phyloP scores from a whole-genome alignment of 2,329 filamentous ascomycete genomes.

The Diaporthe citri region DNA sequence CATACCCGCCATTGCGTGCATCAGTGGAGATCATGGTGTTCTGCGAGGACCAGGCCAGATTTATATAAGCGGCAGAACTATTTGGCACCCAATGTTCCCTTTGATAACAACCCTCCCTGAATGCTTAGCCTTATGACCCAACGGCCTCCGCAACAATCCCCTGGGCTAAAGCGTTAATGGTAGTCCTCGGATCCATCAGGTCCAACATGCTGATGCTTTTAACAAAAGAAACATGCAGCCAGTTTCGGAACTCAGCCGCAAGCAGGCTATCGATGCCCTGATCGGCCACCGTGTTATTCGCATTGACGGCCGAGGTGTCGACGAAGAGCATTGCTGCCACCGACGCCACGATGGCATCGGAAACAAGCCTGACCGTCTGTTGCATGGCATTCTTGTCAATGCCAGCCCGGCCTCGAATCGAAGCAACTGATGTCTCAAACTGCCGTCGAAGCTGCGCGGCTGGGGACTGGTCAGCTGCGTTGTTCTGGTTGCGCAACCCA shows the following conservation, averaged over 20 bases:
- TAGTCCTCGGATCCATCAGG: not conserved
- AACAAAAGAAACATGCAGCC: not conserved
- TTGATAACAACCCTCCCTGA: too few species aligned
- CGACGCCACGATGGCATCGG: not conserved
- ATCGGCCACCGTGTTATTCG: not conserved
- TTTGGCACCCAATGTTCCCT: too few species aligned
- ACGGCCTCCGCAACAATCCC: not conserved
- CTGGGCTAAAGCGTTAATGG: not conserved
- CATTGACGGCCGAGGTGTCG: not conserved
- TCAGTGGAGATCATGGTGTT: too few species aligned
- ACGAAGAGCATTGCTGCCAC: constrained; percentile 7
- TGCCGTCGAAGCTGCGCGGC: not conserved
- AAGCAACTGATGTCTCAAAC: not conserved
- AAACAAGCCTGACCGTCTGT: not conserved
- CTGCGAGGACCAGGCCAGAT: too few species aligned
- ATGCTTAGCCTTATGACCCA: too few species aligned
- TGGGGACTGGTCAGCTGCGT: not conserved
- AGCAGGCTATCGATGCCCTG: constrained; percentile 2
- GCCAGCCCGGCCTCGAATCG: not conserved
- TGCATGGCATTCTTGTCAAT: too few species aligned
- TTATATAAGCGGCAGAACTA: too few species aligned
- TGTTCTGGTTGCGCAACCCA: not conserved
- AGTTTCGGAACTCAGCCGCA: constrained; percentile 14
- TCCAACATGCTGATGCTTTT: not conserved
- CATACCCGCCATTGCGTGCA: too few species aligned